A percentile compares a stretch with the other conserved stretches of the same genome.
These are phyloP conservation scores for Amanita phalloides DNA, from an alignment of 768 basidiomycete genomes.

Conservation along the genomic window DNA sequence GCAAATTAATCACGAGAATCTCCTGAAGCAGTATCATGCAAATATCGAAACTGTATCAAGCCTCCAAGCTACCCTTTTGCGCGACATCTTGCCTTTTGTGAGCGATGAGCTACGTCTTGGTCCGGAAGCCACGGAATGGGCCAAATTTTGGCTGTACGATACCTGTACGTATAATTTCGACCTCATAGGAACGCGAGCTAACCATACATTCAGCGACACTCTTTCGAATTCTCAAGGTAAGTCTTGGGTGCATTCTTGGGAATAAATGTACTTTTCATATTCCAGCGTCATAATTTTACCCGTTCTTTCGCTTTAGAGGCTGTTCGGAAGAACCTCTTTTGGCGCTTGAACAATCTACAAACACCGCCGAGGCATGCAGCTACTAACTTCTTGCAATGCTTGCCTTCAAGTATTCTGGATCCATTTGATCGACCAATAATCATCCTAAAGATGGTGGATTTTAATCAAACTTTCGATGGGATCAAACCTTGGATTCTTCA, in stretches of 20 bases:
- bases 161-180: conserved; percentile 34
- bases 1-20: conserved; percentile 31
- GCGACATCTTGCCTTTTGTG: conserved; percentile 50
- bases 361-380: conserved; percentile 17
- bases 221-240: conserved; percentile 54
- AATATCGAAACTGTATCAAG: conserved; percentile 34
- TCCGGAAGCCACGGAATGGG: conserved; percentile 36
- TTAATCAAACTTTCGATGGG: conserved; percentile 26
- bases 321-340: conserved; percentile 40
- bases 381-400: conserved; percentile 33
- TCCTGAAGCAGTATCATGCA: conserved; percentile 39
- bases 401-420: conserved; percentile 44
- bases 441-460: conserved; percentile 34
- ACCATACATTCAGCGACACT: conserved; percentile 30
- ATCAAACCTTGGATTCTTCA: conserved; percentile 33
- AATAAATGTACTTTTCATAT: conserved; percentile 3
- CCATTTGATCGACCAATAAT: conserved; percentile 59
- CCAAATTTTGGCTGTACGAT: conserved; percentile 55
- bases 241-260: conserved; percentile 13
- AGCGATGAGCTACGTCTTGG: conserved; percentile 45
- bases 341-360: conserved; percentile 42
- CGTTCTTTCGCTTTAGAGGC: conserved; percentile 52
- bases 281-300: conserved; percentile 59
- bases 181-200: not conserved
- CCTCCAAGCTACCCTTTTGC: conserved; percentile 40